Evolutionary conservation across 2,329 filamentous ascomycete genomes (phyloP).

Genomic region (Davidsoniella neocaledoniae): DNA sequence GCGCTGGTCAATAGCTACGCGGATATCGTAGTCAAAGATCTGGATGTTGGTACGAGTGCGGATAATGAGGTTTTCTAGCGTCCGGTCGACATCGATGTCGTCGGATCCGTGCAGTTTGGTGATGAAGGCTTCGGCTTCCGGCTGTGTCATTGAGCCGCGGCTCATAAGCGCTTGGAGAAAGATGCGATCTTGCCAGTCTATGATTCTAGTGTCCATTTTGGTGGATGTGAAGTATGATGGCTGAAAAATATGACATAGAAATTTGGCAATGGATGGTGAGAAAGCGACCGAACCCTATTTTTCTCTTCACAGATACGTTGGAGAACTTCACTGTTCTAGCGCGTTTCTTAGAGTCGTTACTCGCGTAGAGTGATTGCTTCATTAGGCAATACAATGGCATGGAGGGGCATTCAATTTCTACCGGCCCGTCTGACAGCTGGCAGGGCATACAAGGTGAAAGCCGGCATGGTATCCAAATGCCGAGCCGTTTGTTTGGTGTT

Average conservation of each 20-base stretch:
- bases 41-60: slow-evolving; percentile 57
- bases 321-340: background rate
- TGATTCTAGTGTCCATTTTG: background rate
- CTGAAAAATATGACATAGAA: background rate
- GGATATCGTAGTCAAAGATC: slow-evolving; percentile 75
- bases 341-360: background rate
- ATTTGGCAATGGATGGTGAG: background rate
- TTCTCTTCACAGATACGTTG: background rate
- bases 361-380: slow-evolving; percentile 1
- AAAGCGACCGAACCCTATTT: background rate
- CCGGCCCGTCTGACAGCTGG: background rate
- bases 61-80: slow-evolving; percentile 52
- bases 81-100: slow-evolving; percentile 46
- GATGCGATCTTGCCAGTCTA: slow-evolving; percentile 40
- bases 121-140: slow-evolving; percentile 56
- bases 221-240: background rate
- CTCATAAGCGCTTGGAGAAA: slow-evolving; percentile 83
- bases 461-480: too few species aligned
- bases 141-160: slow-evolving; percentile 57
- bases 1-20: slow-evolving; percentile 52
- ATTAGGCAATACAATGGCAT: background rate
- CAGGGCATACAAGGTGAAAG: background rate
- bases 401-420: background rate
- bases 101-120: slow-evolving; percentile 55
- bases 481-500: background rate